Conservation (phyloP, 192 early-diverging fungal species). For the Linnemannia elongata region DNA sequence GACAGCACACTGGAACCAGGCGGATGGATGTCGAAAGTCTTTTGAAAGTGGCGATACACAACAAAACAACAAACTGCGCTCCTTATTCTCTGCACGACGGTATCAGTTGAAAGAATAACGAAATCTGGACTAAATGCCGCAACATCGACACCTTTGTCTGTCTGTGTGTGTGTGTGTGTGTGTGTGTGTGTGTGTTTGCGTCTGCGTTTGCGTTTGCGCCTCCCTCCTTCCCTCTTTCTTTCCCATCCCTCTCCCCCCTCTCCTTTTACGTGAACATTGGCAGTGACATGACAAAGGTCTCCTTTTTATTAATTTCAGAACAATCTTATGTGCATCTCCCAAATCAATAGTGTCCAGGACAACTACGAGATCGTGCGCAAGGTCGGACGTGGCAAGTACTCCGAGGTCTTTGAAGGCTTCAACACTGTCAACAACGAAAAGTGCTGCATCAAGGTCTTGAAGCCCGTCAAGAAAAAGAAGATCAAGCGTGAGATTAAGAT, state of each 20-base stretch:
- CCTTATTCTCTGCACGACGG: not conserved
- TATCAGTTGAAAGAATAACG: constrained; percentile 8
- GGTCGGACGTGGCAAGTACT: constrained; percentile 99
- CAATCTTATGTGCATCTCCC: not conserved
- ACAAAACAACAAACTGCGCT: constrained; percentile 9
- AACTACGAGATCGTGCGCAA: constrained; percentile 99
- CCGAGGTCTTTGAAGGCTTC: constrained; percentile 99
- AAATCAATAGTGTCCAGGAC: constrained; percentile 78
- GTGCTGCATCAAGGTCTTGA: constrained; percentile 99
- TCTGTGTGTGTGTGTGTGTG: not conserved
- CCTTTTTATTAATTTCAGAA: constrained; percentile 4
- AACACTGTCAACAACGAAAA: constrained; percentile 87
- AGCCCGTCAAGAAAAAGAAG: constrained; percentile 99
- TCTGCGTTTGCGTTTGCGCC: not conserved
- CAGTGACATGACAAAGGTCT: not conserved
- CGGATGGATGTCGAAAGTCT: not conserved
- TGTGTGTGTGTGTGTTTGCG: not conserved
- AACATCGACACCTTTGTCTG: not conserved
- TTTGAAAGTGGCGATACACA: not conserved
- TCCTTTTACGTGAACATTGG: not conserved
- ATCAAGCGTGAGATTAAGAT: constrained; percentile 99
- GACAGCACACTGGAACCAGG: not conserved
- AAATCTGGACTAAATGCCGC: constrained; percentile 26
- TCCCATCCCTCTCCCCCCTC: not conserved
- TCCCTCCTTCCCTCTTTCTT: not conserved